Evolutionary conservation across 371 early-diverging fungal genomes (phyloP).

Genomic region (Phascolomyces articulosus): DNA sequence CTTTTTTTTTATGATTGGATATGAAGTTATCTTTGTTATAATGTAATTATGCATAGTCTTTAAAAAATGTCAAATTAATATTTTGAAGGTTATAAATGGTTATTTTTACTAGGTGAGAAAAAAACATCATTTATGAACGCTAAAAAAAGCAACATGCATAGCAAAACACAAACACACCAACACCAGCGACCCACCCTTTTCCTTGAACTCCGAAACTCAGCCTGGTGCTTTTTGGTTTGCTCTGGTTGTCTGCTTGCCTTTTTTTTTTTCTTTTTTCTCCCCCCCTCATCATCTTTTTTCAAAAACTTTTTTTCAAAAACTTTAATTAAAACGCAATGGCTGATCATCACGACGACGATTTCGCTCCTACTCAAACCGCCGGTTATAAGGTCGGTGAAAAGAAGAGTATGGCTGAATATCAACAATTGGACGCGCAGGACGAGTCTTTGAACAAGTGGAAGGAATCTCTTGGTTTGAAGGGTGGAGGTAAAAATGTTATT

Average conservation of each 20-base stretch:
- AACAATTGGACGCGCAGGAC: constrained; percentile 88
- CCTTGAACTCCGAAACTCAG: neutral
- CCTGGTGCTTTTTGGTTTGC: too few relatives aligned
- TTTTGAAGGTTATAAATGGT: too few relatives aligned
- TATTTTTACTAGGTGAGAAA: too few relatives aligned
- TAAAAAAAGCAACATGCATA: too few relatives aligned
- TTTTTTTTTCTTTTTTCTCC: neutral
- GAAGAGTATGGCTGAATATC: constrained; percentile 88
- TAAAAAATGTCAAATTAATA: too few relatives aligned
- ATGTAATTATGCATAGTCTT: too few relatives aligned
- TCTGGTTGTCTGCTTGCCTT: too few relatives aligned
- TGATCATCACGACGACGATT: constrained; percentile 72
- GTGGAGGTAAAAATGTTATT: constrained; percentile 40
- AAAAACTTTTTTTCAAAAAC: neutral
- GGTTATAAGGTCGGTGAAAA: constrained; percentile 87
- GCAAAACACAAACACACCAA: too few relatives aligned
- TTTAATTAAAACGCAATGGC: constrained; percentile 25
- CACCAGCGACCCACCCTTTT: too few relatives aligned
- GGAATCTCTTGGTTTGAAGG: constrained; percentile 84
- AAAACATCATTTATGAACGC: too few relatives aligned
- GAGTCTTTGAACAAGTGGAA: constrained; percentile 97
- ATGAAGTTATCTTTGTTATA: too few relatives aligned
- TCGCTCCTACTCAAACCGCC: constrained; percentile 76
- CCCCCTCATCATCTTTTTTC: neutral
- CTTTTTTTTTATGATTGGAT: too few relatives aligned